Percentiles rank a stretch among this genome's conserved stretches.
phyloP scores from a whole-genome alignment of 345 rosid species.

The Sonneratia caseolaris region DNA sequence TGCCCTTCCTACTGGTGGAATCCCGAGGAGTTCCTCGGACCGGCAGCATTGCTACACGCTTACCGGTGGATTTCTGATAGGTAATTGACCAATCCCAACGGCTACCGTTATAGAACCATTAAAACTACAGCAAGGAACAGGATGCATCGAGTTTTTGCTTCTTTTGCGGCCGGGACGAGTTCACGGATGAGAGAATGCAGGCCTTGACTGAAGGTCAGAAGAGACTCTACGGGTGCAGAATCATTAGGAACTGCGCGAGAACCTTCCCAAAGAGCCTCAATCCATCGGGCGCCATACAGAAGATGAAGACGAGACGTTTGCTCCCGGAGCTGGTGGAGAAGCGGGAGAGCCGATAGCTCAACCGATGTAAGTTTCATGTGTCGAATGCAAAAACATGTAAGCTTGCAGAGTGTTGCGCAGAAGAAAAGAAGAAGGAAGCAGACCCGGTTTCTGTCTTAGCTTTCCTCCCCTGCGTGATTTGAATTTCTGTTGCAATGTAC shows the following conservation, averaged over 20 bases:
- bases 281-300: constrained; percentile 47
- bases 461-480: too few species aligned
- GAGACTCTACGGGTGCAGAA: constrained; percentile 48
- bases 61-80: constrained; percentile 55
- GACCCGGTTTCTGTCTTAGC: too few species aligned
- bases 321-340: constrained; percentile 16
- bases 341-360: constrained; percentile 6
- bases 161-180: constrained; percentile 43
- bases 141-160: not conserved
- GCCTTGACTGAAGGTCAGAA: constrained; percentile 44
- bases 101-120: not conserved
- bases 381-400: too few species aligned
- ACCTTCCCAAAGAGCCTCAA: constrained; percentile 58
- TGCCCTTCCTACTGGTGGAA: constrained; percentile 78
- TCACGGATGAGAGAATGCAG: constrained; percentile 28
- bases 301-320: constrained; percentile 44
- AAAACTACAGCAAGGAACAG: too few species aligned
- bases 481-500: too few species aligned
- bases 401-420: too few species aligned
- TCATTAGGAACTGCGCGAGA: constrained; percentile 47
- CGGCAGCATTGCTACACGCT: constrained; percentile 54
- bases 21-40: constrained; percentile 58
- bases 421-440: too few species aligned
- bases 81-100: constrained; percentile 24
- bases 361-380: not conserved